phyloP scores from a whole-genome alignment of 139 green algal species.

The Astrephomene gubernaculifera region DNA sequence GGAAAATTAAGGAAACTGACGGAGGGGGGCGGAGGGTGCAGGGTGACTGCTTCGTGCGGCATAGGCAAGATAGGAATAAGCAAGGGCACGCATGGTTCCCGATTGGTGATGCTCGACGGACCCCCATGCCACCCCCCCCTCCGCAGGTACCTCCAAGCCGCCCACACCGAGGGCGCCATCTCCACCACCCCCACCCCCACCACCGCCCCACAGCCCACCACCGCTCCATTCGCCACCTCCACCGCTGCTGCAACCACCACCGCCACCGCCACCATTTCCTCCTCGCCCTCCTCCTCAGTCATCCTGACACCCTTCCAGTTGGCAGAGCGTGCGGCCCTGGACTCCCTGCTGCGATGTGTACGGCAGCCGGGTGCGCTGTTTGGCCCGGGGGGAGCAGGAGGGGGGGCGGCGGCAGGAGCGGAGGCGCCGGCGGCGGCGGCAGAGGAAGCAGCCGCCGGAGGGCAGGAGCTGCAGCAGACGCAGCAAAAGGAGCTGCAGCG shows the following conservation, averaged over 20 bases:
- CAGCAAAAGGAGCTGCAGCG: too few relatives aligned
- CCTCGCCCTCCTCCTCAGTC: neutral
- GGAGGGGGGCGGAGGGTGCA: too few relatives aligned
- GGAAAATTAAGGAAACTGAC: too few relatives aligned
- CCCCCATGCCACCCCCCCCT: too few relatives aligned
- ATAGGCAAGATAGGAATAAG: too few relatives aligned
- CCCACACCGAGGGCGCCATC: neutral
- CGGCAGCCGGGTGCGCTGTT: neutral
- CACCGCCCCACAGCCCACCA: neutral
- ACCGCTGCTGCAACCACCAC: neutral
- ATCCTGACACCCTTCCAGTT: neutral
- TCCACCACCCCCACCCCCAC: neutral
- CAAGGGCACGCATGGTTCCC: too few relatives aligned
- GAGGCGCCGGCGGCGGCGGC: neutral
- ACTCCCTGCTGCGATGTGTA: neutral
- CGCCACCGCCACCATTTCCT: neutral
- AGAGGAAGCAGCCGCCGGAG: neutral
- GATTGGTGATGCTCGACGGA: too few relatives aligned
- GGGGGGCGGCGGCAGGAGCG: neutral
- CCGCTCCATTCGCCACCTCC: neutral
- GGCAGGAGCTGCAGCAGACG: too few relatives aligned
- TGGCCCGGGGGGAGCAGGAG: neutral
- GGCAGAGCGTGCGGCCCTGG: constrained; percentile 11
- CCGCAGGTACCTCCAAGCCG: constrained; percentile 11
- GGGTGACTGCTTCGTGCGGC: too few relatives aligned